Evolutionary conservation across 2,329 filamentous ascomycete species (phyloP).

Genomic region (Ophiostoma sp.): DNA sequence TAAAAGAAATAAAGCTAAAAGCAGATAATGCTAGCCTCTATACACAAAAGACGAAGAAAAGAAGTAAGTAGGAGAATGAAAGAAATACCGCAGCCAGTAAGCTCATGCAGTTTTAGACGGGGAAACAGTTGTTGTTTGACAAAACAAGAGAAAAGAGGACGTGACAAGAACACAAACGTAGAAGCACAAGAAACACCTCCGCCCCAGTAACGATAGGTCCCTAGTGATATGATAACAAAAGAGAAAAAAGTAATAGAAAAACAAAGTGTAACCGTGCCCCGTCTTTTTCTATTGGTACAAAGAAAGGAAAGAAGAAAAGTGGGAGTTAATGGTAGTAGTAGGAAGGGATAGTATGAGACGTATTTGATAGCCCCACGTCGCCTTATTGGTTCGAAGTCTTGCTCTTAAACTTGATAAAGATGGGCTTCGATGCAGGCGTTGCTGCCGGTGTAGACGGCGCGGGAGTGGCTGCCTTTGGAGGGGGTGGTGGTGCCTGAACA

Average conservation of each 20-base stretch:
- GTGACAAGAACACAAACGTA: not conserved
- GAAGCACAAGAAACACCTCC: not conserved
- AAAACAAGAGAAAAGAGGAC: not conserved
- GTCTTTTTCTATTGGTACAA: conserved; percentile 3
- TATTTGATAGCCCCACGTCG: too few species aligned
- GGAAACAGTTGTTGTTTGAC: not conserved
- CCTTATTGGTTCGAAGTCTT: conserved; percentile 24
- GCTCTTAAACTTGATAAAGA: conserved; percentile 31
- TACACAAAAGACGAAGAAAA: not conserved
- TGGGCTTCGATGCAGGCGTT: conserved; percentile 23
- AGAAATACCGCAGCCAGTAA: not conserved
- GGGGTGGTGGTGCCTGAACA: not conserved
- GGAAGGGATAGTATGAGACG: not conserved
- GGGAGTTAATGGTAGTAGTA: not conserved
- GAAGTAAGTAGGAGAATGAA: not conserved
- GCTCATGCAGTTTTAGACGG: not conserved
- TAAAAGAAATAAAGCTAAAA: not conserved
- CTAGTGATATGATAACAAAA: not conserved
- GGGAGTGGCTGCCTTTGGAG: not conserved
- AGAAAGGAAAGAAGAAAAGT: not conserved
- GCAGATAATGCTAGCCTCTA: not conserved
- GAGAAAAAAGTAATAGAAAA: not conserved
- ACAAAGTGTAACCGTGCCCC: not conserved
- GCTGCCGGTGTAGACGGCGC: not conserved
- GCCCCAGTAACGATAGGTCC: not conserved